Base-by-base conservation (phyloP, 225 moss, liverwort and hornwort species). In the Polytrichum commune region DNA sequence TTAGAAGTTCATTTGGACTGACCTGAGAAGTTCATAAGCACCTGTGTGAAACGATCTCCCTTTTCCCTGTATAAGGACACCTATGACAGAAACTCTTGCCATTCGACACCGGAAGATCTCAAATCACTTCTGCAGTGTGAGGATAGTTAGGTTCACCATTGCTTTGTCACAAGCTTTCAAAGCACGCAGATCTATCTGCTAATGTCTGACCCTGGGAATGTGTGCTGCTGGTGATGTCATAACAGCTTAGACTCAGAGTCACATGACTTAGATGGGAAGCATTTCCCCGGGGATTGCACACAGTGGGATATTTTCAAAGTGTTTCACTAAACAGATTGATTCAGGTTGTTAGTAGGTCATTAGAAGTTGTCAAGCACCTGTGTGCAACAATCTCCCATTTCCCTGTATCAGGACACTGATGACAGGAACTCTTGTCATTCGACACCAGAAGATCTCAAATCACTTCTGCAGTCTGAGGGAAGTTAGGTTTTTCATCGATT, bases 201-300 rank as follows among this genome's bases (percentile, higher is more conserved):
- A 46, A 66, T 65, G 38, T 38, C 38, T 38, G 10, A 38, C 38
- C 38, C 10, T 10, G 38, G 38, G 38, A 38, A 2, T 38, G 38
- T 30, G 30, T 7, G 30, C 6, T 46, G 46, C 16, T 46, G 46
- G 46, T 53, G 19, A 70, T 55, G 56, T 62, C 58, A 38, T 66
- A 70, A 18, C 73, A 94, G 92, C 27, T 94, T 30, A 38, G 85
- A 92, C 53, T 86, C 84, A 70, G 86, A 91, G 22, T 90, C 86
- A 20, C 92, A 94, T 63, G 94, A 94, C 74, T 92, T 94, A 55
- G 87, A 85, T 35, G 88, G 90, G 0, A 92, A 85, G 55, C 82
- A 90, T 75, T 90, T 83, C 73, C 88, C 90, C 3, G 72, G 30
- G 91, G 28, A 28, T 28, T 4, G 28, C 1, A 28, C 3, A 28